Evolutionary conservation across 371 early-diverging fungal genomes (phyloP), one percentile per base, ranked within the genome.

Genomic region (Mortierella sp.): DNA sequence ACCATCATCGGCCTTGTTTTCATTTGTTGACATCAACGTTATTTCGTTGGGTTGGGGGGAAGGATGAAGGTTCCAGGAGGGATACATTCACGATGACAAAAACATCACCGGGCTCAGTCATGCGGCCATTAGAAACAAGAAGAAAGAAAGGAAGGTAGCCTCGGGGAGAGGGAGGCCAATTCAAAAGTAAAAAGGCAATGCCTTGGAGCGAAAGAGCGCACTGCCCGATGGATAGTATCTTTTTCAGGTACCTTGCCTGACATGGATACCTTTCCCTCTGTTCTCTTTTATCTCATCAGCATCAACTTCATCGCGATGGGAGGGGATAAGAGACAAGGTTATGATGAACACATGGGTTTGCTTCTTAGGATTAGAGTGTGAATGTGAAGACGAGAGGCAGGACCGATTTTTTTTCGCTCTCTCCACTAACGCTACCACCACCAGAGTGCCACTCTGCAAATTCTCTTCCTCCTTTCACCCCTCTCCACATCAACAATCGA

Each of bases 41-140:
- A n/a, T 55, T 2, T 42, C 38, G 16, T 24, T 21, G 68, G 38
- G 38, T 38, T 38, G 44, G 44, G 38, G 44, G 6, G 2, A 55
- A 8, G 1, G 14, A 38, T 38, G 42, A 21, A 16, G 42, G 44
- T 38, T 16, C 47, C 45, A 45, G 50, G 50, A 28, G 47, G 28
- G 45, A 31, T 50, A 50, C 16, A 50, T 45, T 31, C 26, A 28
- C 72, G 50, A 72, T 72, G 26, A 72, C 72, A 72, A 48, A 47
- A 71, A 48, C 5, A 26, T 1, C 31, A 10, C 7, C 31, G 47
- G 34, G 72, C 47, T 47, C 45, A 45, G 8, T 45, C 50, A 26
- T 47, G 16, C 7, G 48, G 47, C 21, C 26, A 19, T 26, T 47
- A 63, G 34, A 63, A 63, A 63, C 63, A 34, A 14, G 50, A 50